phyloP scores from a whole-genome alignment of 2,329 filamentous ascomycete species.

The Dothistroma pini region DNA sequence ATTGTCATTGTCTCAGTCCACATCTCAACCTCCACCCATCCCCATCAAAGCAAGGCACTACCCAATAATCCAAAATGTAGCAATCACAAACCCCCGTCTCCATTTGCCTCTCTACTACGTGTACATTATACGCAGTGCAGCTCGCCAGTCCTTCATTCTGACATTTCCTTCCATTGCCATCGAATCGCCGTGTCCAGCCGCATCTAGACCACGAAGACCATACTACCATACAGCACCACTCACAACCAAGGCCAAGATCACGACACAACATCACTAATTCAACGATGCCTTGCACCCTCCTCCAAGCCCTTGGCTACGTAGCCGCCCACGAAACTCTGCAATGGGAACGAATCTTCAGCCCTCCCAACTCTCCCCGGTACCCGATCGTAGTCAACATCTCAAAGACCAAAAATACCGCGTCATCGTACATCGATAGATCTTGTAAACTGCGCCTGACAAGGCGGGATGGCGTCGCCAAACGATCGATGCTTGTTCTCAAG shows the following conservation, averaged over 20 bases:
- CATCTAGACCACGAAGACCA: neutral
- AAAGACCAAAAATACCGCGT: neutral
- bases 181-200: neutral
- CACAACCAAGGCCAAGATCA: neutral
- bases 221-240: neutral
- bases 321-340: neutral
- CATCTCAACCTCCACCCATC: too few relatives aligned
- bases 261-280: neutral
- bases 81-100: too few relatives aligned
- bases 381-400: neutral
- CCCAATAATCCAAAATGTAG: too few relatives aligned
- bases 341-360: neutral
- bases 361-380: neutral
- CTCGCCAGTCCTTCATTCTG: neutral
- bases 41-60: too few relatives aligned
- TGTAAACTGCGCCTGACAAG: neutral
- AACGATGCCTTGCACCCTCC: conserved; percentile 6
- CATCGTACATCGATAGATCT: neutral
- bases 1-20: too few relatives aligned
- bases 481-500: too few relatives aligned
- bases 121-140: too few relatives aligned
- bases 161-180: neutral
- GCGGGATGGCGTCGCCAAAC: neutral
- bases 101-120: too few relatives aligned
- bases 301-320: conserved; percentile 6